These are phyloP conservation scores for Vanderwaltozyma tropicalis DNA, from an alignment of 805 yeast genomes.

Conservation along the genomic window DNA sequence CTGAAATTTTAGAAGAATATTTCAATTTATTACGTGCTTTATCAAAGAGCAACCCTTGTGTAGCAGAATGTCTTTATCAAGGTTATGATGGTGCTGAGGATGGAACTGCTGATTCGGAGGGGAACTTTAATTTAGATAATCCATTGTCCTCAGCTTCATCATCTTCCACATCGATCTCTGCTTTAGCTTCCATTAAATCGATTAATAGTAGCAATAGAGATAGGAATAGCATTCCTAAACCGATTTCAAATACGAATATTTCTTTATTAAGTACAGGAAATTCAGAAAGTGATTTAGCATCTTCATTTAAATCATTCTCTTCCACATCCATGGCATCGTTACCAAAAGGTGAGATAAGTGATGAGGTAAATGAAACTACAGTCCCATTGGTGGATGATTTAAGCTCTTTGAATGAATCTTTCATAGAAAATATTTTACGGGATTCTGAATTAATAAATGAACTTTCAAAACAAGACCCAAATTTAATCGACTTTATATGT, in stretches of 20 bases:
- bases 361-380: background rate
- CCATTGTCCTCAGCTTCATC: background rate
- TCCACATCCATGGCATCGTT: background rate
- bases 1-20: conserved; percentile 33
- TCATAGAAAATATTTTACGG: background rate
- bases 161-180: background rate
- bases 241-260: background rate
- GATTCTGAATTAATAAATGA: conserved; percentile 1
- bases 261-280: background rate
- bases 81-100: background rate
- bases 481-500: conserved; percentile 38
- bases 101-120: background rate
- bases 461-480: conserved; percentile 1
- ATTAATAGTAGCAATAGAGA: background rate
- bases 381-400: background rate
- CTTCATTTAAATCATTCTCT: background rate
- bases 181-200: background rate
- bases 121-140: background rate
- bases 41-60: conserved; percentile 14
- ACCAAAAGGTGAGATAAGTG: background rate
- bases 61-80: conserved; percentile 7
- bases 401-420: background rate
- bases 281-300: background rate
- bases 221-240: background rate
- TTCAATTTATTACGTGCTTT: conserved; percentile 23